A percentile compares a stretch with the other conserved stretches of the same genome.
Conservation (phyloP, 176 grass and related monocot genomes). For the Chrysopogon serrulatus region DNA sequence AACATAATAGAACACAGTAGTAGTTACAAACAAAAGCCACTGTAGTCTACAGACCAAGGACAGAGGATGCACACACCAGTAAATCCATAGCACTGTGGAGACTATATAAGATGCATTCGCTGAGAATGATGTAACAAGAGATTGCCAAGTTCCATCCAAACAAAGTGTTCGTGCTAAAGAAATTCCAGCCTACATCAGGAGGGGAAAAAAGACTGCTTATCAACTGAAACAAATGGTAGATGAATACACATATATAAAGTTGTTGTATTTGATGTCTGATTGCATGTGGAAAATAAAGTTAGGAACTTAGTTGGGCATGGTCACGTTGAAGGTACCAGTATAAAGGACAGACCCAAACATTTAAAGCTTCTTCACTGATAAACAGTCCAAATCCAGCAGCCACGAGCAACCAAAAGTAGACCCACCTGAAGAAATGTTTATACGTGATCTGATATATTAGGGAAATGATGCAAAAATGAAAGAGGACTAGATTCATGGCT, state of each 20-base stretch:
- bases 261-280: not conserved
- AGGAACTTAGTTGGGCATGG: conserved; percentile 29
- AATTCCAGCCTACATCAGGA: conserved; percentile 68
- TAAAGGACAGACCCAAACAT: conserved; percentile 94
- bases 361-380: conserved; percentile 91
- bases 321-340: conserved; percentile 51
- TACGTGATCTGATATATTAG: not conserved
- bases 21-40: not conserved
- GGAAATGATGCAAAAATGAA: not conserved
- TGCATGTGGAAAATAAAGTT: conserved; percentile 1
- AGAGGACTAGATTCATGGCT: not conserved
- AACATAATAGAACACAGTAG: not conserved
- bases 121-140: conserved; percentile 66
- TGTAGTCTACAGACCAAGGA: not conserved
- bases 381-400: conserved; percentile 84
- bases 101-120: conserved; percentile 69
- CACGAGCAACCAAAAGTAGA: conserved; percentile 94
- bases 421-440: conserved; percentile 61
- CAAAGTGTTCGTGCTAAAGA: conserved; percentile 78
- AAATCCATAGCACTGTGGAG: conserved; percentile 87
- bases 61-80: conserved; percentile 55
- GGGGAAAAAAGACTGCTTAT: conserved; percentile 1
- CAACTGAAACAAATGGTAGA: not conserved
- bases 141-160: conserved; percentile 77
- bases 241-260: conserved; percentile 11